Percentiles rank a stretch among this genome's conserved stretches.
These are phyloP conservation scores for Tuber microsphaerosporum DNA, from an alignment of 495 filamentous ascomycete species.

Conservation along the genomic window DNA sequence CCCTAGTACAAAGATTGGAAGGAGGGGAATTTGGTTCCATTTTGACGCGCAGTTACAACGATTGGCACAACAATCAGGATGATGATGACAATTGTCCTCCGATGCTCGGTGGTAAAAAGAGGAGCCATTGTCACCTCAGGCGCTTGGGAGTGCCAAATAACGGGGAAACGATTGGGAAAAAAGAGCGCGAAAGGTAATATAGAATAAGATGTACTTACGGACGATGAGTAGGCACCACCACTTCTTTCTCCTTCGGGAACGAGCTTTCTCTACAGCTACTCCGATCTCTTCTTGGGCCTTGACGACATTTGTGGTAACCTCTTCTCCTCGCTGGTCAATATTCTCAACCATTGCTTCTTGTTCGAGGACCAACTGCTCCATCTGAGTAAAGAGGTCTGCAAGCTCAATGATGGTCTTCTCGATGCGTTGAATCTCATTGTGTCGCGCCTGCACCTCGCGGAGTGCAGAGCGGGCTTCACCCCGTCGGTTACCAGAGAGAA, in stretches of 20 bases:
- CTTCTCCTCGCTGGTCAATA: constrained; percentile 75
- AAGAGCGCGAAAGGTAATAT: background rate
- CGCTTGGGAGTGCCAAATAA: constrained; percentile 26
- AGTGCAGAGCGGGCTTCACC: constrained; percentile 72
- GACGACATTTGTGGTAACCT: constrained; percentile 67
- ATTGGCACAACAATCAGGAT: constrained; percentile 23
- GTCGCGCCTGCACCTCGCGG: constrained; percentile 69
- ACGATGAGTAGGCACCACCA: constrained; percentile 86
- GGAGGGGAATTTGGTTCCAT: background rate
- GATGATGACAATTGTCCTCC: constrained; percentile 23
- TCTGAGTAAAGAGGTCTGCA: constrained; percentile 72
- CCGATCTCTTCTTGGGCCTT: constrained; percentile 74
- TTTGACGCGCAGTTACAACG: constrained; percentile 16
- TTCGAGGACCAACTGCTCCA: constrained; percentile 72
- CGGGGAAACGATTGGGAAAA: constrained; percentile 11
- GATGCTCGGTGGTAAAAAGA: constrained; percentile 9
- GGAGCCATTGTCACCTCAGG: constrained; percentile 11
- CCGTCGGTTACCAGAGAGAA: constrained; percentile 62
- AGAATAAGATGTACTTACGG: constrained; percentile 52
- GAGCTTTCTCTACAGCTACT: constrained; percentile 70
- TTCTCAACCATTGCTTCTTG: constrained; percentile 69
- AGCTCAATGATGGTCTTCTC: constrained; percentile 81
- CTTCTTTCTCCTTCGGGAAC: constrained; percentile 83
- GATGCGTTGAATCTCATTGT: constrained; percentile 84
- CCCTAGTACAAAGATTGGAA: background rate